Conservation (phyloP, 257 asterid species). For the Solanum gracilifrons region DNA sequence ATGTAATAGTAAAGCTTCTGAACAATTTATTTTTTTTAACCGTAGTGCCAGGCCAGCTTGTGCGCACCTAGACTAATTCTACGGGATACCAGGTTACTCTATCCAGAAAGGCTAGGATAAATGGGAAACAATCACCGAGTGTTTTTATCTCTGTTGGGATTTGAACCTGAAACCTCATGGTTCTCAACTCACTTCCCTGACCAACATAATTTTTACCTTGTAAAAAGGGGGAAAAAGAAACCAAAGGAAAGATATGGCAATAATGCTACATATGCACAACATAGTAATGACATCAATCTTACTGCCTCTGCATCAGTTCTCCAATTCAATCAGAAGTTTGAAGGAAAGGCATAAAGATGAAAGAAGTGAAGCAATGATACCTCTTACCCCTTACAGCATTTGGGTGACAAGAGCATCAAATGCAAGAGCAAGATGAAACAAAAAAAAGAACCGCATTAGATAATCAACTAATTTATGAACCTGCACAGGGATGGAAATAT, state of each 20-base stretch:
- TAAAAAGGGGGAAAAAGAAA: not conserved
- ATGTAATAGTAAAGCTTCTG: not conserved
- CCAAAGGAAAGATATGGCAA: not conserved
- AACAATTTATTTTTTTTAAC: not conserved
- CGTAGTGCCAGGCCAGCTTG: fast-evolving
- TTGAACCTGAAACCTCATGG: not conserved
- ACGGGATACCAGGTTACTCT: not conserved
- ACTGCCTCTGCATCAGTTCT: not conserved
- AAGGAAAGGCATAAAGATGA: not conserved
- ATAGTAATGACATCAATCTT: not conserved
- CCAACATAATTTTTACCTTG: not conserved
- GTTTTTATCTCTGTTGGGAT: not conserved
- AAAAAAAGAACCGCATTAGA: not conserved
- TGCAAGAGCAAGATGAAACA: not conserved
- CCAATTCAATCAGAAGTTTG: not conserved
- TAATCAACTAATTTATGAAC: not conserved
- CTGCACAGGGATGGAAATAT: not conserved
- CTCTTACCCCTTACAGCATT: not conserved
- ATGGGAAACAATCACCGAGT: not conserved
- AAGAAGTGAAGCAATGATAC: not conserved
- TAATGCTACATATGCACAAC: not conserved
- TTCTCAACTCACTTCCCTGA: not conserved
- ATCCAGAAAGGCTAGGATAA: not conserved
- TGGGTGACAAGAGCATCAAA: not conserved
- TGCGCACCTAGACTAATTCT: not conserved